phyloP scores from a whole-genome alignment of 2,329 filamentous ascomycete species.

The Scleromitrula shiraiana region DNA sequence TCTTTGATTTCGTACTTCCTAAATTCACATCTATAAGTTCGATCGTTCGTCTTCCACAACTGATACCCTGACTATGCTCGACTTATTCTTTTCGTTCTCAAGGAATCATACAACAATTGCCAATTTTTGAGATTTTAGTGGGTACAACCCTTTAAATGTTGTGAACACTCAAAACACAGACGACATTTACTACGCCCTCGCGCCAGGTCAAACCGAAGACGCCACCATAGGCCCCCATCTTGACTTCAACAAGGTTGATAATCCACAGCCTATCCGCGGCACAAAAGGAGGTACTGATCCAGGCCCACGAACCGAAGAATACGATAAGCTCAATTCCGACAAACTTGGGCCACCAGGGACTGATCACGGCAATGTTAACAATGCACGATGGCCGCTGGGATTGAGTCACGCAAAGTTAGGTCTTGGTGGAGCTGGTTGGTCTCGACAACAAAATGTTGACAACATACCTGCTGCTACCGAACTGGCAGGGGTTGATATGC shows the following conservation, averaged over 20 bases:
- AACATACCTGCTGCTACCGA: conserved; percentile 60
- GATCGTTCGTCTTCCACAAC: too few relatives aligned
- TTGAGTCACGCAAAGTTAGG: conserved; percentile 37
- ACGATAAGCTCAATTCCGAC: conserved; percentile 63
- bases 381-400: conserved; percentile 60
- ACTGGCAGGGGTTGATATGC: conserved; percentile 72
- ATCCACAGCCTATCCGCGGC: conserved; percentile 49
- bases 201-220: conserved; percentile 43
- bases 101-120: too few relatives aligned
- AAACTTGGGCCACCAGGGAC: conserved; percentile 64
- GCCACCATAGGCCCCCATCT: conserved; percentile 43
- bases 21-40: too few relatives aligned
- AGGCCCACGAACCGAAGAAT: conserved; percentile 58
- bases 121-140: too few relatives aligned
- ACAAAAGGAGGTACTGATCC: conserved; percentile 41
- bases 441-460: conserved; percentile 61
- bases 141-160: conserved; percentile 33
- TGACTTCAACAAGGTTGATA: conserved; percentile 43
- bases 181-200: conserved; percentile 34
- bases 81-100: too few relatives aligned
- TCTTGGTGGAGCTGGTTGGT: conserved; percentile 64
- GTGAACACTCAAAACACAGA: conserved; percentile 31
- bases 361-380: conserved; percentile 61
- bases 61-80: too few relatives aligned
- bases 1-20: too few relatives aligned